A percentile compares a stretch with the other conserved stretches of the same genome.
phyloP scores from a whole-genome alignment of 2,329 filamentous ascomycete species.

The Neonectria punicea region DNA sequence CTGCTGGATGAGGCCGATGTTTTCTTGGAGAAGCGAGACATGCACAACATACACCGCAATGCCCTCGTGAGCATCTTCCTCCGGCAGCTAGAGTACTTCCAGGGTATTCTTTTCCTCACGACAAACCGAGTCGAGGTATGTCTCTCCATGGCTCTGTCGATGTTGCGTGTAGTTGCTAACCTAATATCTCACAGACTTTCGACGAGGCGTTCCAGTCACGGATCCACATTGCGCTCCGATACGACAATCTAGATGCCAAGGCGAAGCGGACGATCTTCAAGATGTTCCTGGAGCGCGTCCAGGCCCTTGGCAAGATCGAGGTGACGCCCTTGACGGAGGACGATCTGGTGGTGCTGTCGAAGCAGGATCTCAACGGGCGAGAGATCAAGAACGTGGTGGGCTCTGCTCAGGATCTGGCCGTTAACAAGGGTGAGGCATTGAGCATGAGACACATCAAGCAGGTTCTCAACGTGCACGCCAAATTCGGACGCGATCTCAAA shows the following conservation, averaged over 20 bases:
- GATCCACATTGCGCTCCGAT: slow-evolving; percentile 86
- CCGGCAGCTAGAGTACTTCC: slow-evolving; percentile 88
- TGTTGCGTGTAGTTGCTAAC: slow-evolving; percentile 6
- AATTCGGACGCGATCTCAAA: slow-evolving; percentile 84
- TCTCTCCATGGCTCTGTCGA: slow-evolving; percentile 6
- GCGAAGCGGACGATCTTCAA: slow-evolving; percentile 85
- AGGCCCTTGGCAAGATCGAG: slow-evolving; percentile 69
- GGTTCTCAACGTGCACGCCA: slow-evolving; percentile 85
- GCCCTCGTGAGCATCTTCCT: slow-evolving; percentile 89
- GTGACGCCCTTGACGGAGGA: slow-evolving; percentile 71
- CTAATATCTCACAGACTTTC: slow-evolving; percentile 67
- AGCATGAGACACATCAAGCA: slow-evolving; percentile 83
- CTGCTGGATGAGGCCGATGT: slow-evolving; percentile 88
- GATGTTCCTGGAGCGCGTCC: slow-evolving; percentile 82
- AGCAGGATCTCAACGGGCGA: slow-evolving; percentile 70
- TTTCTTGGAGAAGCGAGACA: slow-evolving; percentile 83
- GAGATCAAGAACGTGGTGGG: slow-evolving; percentile 91
- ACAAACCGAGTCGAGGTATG: slow-evolving; percentile 81
- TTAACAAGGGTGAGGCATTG: slow-evolving; percentile 77
- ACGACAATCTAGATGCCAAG: slow-evolving; percentile 76
- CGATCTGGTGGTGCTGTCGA: slow-evolving; percentile 74
- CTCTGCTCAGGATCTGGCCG: slow-evolving; percentile 83
- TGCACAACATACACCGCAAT: slow-evolving; percentile 86
- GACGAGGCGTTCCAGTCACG: slow-evolving; percentile 91
- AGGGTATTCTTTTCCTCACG: slow-evolving; percentile 89